Conservation (phyloP, 139 green algal genomes). For the Ettlia oleoabundans region DNA sequence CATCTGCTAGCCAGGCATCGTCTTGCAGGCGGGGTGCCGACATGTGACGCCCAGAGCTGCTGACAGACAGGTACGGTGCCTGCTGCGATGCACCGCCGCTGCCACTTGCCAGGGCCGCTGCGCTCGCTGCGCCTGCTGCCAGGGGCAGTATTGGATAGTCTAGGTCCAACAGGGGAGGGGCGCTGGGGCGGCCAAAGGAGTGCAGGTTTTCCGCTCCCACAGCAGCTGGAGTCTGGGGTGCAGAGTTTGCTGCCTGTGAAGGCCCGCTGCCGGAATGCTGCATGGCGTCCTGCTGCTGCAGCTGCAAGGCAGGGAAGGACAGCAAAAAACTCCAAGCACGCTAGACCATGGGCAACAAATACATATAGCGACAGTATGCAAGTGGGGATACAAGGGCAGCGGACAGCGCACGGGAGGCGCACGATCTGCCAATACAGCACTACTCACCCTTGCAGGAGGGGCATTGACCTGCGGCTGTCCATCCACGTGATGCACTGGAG, state of each 20-base stretch:
- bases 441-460: no score
- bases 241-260: no score
- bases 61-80: background rate
- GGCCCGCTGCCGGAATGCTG: no score
- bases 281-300: no score
- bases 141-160: constrained; percentile 1
- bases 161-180: constrained; percentile 1
- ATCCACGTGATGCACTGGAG: background rate
- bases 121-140: background rate
- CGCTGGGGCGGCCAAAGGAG: constrained; percentile 6
- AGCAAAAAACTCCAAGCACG: no score
- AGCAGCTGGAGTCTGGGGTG: background rate
- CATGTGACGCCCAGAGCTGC: constrained; percentile 6
- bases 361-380: no score
- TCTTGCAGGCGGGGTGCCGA: constrained; percentile 11
- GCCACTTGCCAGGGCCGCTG: background rate
- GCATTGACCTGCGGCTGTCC: no score
- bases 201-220: background rate
- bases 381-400: no score
- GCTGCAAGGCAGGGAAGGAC: no score
- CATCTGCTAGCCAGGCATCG: background rate
- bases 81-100: background rate
- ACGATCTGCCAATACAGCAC: no score
- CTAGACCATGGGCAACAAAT: no score
- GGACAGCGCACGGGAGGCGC: no score